Evolutionary conservation across 148 eudicot genomes (phyloP).

Genomic region (Drosera capensis): DNA sequence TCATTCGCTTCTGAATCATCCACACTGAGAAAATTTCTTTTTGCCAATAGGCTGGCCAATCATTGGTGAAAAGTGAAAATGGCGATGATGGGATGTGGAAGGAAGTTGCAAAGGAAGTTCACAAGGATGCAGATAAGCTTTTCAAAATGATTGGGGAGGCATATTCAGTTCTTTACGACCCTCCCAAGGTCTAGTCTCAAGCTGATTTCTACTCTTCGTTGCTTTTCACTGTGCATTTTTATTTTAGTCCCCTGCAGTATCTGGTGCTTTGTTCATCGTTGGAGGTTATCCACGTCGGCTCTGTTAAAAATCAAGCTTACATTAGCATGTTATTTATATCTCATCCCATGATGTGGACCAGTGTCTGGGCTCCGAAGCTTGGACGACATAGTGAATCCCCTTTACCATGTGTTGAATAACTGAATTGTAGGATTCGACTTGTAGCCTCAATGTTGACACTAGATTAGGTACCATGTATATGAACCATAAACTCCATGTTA

Average conservation of each 20-base stretch:
- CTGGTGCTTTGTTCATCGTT: not conserved
- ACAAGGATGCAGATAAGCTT: constrained; percentile 78
- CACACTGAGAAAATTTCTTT: not conserved
- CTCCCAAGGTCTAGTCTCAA: constrained; percentile 44
- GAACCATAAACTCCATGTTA: too few relatives aligned
- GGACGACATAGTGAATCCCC: too few relatives aligned
- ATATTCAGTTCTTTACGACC: constrained; percentile 79
- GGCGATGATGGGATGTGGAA: constrained; percentile 79
- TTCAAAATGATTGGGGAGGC: constrained; percentile 98
- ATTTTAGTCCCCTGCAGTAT: not conserved
- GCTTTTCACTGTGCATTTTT: not conserved
- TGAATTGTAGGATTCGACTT: too few relatives aligned
- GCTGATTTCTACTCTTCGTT: constrained; percentile 2
- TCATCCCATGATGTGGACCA: too few relatives aligned
- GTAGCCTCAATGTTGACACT: too few relatives aligned
- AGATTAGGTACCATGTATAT: too few relatives aligned
- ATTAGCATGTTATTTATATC: too few relatives aligned
- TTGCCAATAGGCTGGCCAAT: constrained; percentile 58
- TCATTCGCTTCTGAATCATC: constrained; percentile 5
- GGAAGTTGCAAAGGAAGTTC: constrained; percentile 62
- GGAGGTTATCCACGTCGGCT: too few relatives aligned
- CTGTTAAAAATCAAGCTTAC: too few relatives aligned
- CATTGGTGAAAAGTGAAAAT: constrained; percentile 59
- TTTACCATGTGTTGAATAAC: too few relatives aligned
- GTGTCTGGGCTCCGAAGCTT: too few relatives aligned